Percentiles rank a stretch among this genome's conserved stretches.
phyloP scores from a whole-genome alignment of 164 flowering plant genomes.

The Chimonanthus salicifolius region DNA sequence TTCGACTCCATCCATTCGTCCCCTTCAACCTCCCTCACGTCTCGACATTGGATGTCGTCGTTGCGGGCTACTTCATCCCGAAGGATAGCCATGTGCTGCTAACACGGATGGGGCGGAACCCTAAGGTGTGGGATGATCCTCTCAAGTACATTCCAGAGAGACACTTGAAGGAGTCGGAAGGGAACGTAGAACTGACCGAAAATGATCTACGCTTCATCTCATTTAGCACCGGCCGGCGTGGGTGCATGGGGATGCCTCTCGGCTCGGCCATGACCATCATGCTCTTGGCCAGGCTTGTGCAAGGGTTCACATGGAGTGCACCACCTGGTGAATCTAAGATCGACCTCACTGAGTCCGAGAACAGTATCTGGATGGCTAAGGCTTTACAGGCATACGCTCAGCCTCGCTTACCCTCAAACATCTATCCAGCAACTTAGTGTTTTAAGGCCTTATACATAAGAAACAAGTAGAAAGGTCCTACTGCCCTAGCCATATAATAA shows the following conservation, averaged over 20 bases:
- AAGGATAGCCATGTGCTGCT: slow-evolving; percentile 26
- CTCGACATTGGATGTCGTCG: slow-evolving; percentile 12
- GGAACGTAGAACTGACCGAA: slow-evolving; percentile 19
- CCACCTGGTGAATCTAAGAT: slow-evolving; percentile 1
- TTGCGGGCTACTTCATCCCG: slow-evolving; percentile 1
- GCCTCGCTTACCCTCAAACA: not conserved
- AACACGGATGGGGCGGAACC: slow-evolving; percentile 21
- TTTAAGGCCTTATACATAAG: no score
- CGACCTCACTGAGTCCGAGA: slow-evolving; percentile 6
- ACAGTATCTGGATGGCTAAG: slow-evolving; percentile 5
- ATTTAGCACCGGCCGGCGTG: slow-evolving; percentile 29
- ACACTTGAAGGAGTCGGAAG: slow-evolving; percentile 18
- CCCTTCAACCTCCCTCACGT: slow-evolving; percentile 31
- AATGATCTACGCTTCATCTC: slow-evolving; percentile 28
- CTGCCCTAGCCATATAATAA: no score
- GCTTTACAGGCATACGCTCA: not conserved
- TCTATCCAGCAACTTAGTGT: not conserved
- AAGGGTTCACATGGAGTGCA: slow-evolving; percentile 18
- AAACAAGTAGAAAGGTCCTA: no score
- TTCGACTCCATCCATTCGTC: slow-evolving; percentile 24
- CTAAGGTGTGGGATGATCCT: slow-evolving; percentile 27
- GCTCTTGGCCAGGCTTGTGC: slow-evolving; percentile 6
- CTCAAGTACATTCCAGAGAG: slow-evolving; percentile 42
- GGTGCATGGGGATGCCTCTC: slow-evolving; percentile 7
- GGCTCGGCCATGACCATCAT: slow-evolving; percentile 1